A percentile compares a stretch with the other conserved stretches of the same genome.
Conservation (phyloP, 148 eudicot species). For the Camellia lanceoleosa region DNA sequence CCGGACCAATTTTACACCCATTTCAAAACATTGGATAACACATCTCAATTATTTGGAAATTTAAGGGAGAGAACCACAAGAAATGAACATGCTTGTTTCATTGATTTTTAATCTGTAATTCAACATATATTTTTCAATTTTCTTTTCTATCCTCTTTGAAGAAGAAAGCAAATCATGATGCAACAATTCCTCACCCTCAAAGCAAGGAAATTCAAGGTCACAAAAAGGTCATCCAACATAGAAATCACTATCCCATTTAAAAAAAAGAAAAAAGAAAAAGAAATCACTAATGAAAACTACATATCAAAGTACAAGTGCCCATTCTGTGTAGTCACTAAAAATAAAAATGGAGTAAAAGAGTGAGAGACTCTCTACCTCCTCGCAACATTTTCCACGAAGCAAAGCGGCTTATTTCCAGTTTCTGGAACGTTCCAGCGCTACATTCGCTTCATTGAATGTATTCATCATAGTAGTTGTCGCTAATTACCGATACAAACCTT, state of each 20-base stretch:
- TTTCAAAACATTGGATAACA: no score
- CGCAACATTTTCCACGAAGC: not conserved
- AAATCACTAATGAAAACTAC: not conserved
- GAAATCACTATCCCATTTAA: not conserved
- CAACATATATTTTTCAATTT: not conserved
- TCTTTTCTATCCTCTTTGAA: not conserved
- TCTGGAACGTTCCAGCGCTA: not conserved
- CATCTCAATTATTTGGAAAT: no score
- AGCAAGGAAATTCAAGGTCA: conserved; percentile 14
- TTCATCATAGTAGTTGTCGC: conserved; percentile 72
- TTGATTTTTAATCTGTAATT: not conserved
- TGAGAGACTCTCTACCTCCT: conserved; percentile 22
- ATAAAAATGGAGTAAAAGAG: conserved; percentile 18
- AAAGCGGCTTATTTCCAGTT: conserved; percentile 1
- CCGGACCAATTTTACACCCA: no score
- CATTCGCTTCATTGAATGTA: conserved; percentile 42
- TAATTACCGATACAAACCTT: conserved; percentile 82
- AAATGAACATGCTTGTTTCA: not conserved
- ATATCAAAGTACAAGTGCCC: not conserved
- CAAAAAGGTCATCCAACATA: not conserved
- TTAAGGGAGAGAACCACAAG: not conserved
- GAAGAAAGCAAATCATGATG: conserved; percentile 2
- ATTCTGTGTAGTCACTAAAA: not conserved
- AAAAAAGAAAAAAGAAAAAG: no score
- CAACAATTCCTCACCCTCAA: conserved; percentile 12